Evolutionary conservation across 345 rosid genomes (phyloP).

Genomic region (Eutrema heterophyllum): DNA sequence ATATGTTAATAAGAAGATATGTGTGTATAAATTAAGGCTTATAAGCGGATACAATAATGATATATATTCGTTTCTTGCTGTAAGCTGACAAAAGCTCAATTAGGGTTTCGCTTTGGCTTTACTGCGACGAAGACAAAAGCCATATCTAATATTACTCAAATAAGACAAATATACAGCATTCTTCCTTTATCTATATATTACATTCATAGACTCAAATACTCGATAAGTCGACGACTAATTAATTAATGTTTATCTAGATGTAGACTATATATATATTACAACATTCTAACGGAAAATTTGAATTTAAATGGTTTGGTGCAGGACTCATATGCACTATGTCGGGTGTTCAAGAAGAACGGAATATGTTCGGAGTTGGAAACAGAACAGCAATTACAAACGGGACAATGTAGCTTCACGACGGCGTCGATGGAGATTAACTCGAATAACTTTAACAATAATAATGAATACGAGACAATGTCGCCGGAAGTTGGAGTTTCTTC

Average conservation of each 20-base stretch:
- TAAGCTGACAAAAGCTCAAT: constrained; percentile 31
- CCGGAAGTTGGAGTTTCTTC: constrained; percentile 65
- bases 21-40: background rate
- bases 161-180: constrained; percentile 1
- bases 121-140: constrained; percentile 42
- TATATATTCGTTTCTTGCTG: constrained; percentile 76
- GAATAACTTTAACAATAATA: constrained; percentile 7
- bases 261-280: background rate
- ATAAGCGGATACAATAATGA: background rate
- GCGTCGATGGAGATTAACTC: constrained; percentile 38
- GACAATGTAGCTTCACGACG: constrained; percentile 42
- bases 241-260: background rate
- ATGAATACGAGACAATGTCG: constrained; percentile 56
- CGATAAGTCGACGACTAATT: background rate
- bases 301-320: constrained; percentile 16
- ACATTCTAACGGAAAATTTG: background rate
- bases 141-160: constrained; percentile 11
- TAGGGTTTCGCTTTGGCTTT: constrained; percentile 41
- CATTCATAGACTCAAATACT: background rate
- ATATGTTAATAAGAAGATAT: background rate
- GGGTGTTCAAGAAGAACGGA: constrained; percentile 93
- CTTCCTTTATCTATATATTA: constrained; percentile 1
- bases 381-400: constrained; percentile 39
- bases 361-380: constrained; percentile 68
- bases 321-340: constrained; percentile 90